Base-by-base conservation (phyloP, 495 filamentous ascomycete genomes). In the Neurospora sp. region DNA sequence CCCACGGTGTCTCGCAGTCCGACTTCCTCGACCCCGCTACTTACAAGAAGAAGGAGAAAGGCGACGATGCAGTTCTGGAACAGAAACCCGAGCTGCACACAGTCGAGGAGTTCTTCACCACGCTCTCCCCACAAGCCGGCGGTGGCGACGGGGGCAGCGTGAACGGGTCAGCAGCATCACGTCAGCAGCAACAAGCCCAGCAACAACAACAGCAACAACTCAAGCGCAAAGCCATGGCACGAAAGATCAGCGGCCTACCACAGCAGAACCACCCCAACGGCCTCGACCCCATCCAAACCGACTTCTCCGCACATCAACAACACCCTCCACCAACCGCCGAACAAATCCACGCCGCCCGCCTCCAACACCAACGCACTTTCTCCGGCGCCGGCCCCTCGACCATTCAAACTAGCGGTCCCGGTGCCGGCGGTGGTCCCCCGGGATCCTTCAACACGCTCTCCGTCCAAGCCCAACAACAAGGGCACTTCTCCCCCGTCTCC, bases 71-170 rank as follows among this genome's bases (percentile, higher is more conserved):
- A 0, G 91, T 93, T 0, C 86, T 97, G 74, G 91, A 93, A 70
- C 92, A 97, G 74, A 92, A 93, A 77, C 89, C 93, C 39, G 92
- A 97, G 79, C 86, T 97, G 14, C 94, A 96, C 76, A 97, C 93
- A 39, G 94, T 97, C 38, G 96, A 98, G 76, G 93, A 98, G 75
- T 97, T 97, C 82, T 97, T 99, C 80, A 90, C 93, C 70, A 92
- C 89, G 73, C 85, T 96, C 27, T 92, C 92, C 0, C 90, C 92
- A 2, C 87, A 89, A 69, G 79, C 76, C 27, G 75, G 72, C 59
- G 83, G 84, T 31, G 75, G 73, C 39, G 74, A 76, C 22, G 76
- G 74, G 27, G 73, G 75, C 20, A 78, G 74, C 61, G 82, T 77
- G 81, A 10, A 77, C 81, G 8, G 75, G 73, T 10, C 77, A 74